Conservation (phyloP, 2,329 filamentous ascomycete genomes). For the Verticillium nonalfalfae region DNA sequence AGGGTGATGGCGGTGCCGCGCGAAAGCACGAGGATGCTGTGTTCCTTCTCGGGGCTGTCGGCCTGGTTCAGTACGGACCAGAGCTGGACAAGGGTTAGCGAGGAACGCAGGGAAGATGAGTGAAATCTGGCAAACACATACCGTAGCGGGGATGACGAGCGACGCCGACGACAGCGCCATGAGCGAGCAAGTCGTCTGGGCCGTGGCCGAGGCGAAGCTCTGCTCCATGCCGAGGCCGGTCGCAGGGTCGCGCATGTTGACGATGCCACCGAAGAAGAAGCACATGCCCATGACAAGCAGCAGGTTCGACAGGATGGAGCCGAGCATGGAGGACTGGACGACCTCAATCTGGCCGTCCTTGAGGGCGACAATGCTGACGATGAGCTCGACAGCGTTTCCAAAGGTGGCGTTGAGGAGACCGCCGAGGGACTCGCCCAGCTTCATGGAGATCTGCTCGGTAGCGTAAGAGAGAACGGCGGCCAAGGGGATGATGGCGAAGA, state of each 20-base stretch:
- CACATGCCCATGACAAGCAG: slow-evolving; percentile 80
- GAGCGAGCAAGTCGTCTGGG: slow-evolving; percentile 68
- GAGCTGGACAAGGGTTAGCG: slow-evolving; percentile 33
- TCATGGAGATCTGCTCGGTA: slow-evolving; percentile 68
- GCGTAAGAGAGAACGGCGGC: slow-evolving; percentile 70
- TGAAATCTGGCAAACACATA: slow-evolving; percentile 22
- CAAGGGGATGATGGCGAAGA: slow-evolving; percentile 72
- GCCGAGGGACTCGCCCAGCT: slow-evolving; percentile 67
- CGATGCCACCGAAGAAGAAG: slow-evolving; percentile 68
- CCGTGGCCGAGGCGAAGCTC: slow-evolving; percentile 67
- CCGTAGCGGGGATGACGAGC: slow-evolving; percentile 70
- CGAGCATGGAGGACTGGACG: slow-evolving; percentile 96
- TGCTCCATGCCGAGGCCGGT: slow-evolving; percentile 60
- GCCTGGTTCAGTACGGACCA: slow-evolving; percentile 55
- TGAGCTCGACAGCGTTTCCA: slow-evolving; percentile 74
- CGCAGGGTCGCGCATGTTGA: slow-evolving; percentile 45
- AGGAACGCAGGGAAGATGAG: too few species aligned
- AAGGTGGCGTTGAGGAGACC: slow-evolving; percentile 72
- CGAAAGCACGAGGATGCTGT: slow-evolving; percentile 64
- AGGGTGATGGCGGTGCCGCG: slow-evolving; percentile 72
- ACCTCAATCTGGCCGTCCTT: slow-evolving; percentile 83
- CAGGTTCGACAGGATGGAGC: slow-evolving; percentile 91
- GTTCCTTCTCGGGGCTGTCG: slow-evolving; percentile 31
- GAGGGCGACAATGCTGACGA: slow-evolving; percentile 87
- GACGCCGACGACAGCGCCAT: slow-evolving; percentile 73